These are phyloP conservation scores for Cytospora schulzeri DNA, from an alignment of 2,329 filamentous ascomycete genomes.

Conservation along the genomic window DNA sequence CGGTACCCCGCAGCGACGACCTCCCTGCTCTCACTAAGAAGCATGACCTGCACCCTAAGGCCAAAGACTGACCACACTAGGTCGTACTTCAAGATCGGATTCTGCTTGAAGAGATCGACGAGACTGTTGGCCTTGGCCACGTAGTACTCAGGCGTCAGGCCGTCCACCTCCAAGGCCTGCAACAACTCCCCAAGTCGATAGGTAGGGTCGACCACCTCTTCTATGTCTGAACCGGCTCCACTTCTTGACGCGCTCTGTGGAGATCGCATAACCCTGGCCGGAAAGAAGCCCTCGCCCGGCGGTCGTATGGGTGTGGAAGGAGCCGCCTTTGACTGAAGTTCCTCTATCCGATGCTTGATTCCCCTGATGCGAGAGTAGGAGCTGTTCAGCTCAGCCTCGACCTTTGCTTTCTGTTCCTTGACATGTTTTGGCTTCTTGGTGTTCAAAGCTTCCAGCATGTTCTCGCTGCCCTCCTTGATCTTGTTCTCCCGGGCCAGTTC, in stretches of 20 bases:
- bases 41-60: conserved; percentile 89
- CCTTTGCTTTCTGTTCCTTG: conserved; percentile 77
- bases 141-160: conserved; percentile 91
- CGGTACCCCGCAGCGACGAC: conserved; percentile 94
- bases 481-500: conserved; percentile 93
- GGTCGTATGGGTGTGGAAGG: conserved; percentile 56
- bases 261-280: conserved; percentile 55
- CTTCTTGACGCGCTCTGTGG: conserved; percentile 59
- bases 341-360: conserved; percentile 61
- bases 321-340: conserved; percentile 55
- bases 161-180: conserved; percentile 84
- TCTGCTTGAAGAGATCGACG: conserved; percentile 93
- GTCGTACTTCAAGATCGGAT: conserved; percentile 94
- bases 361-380: conserved; percentile 75
- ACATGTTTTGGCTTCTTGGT: conserved; percentile 94
- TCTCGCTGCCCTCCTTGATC: conserved; percentile 97
- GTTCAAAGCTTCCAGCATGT: conserved; percentile 92
- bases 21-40: conserved; percentile 92
- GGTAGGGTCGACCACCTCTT: conserved; percentile 79
- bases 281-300: conserved; percentile 51
- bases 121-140: conserved; percentile 88
- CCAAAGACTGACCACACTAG: conserved; percentile 96
- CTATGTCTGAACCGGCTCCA: conserved; percentile 62
- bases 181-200: conserved; percentile 88
- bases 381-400: conserved; percentile 86